Evolutionary conservation across 2,329 filamentous ascomycete species (phyloP).

Genomic region (Talaromyces sp.): DNA sequence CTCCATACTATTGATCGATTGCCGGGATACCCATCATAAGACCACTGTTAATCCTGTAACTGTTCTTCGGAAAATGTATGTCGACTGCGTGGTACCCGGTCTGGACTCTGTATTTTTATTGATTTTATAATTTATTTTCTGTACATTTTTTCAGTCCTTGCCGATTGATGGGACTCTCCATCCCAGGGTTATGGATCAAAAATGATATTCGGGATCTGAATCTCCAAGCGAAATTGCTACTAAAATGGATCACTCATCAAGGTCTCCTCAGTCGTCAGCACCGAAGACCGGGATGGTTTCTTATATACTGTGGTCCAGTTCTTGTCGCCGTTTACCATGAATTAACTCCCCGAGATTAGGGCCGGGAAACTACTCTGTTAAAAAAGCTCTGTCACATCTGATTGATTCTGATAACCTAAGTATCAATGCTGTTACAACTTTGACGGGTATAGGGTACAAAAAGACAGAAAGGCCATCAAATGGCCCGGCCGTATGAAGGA

Average conservation of each 20-base stretch:
- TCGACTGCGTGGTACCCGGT: neutral
- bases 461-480: slow-evolving; percentile 8
- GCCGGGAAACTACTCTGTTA: neutral
- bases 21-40: neutral
- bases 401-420: neutral
- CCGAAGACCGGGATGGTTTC: neutral
- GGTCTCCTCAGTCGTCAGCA: neutral
- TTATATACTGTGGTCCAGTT: neutral
- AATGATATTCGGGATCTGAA: neutral
- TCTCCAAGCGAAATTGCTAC: neutral
- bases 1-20: neutral
- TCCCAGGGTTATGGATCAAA: neutral
- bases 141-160: neutral
- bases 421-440: slow-evolving; percentile 5
- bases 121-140: neutral
- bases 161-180: neutral
- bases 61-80: neutral
- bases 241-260: neutral
- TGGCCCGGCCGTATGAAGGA: neutral
- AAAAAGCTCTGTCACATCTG: neutral
- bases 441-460: neutral
- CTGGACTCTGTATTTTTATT: neutral
- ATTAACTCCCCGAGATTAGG: neutral
- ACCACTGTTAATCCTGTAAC: neutral
- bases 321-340: neutral